Base-by-base conservation (phyloP, 2,329 filamentous ascomycete species). In the Ramularia collo-cygni region DNA sequence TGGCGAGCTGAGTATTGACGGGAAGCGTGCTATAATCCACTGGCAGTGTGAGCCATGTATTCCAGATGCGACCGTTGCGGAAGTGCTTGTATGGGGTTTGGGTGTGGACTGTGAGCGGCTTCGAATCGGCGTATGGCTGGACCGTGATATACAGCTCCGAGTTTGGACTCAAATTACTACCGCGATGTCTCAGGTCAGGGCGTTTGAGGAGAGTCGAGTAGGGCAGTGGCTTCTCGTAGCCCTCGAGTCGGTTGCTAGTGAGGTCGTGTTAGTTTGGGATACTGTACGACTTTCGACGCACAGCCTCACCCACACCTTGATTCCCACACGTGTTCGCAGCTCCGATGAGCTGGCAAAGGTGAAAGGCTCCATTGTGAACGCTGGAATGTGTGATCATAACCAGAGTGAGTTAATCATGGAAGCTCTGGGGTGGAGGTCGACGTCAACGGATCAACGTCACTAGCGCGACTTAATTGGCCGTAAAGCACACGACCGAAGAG, bases 311-410 rank as follows among this genome's bases (percentile, higher is more conserved):
- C 66, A 81, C 78, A 82, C 76, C 64, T 75, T 77, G 47, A 81
- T 67, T 54, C 72, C 70, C 38, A 81, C 70, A 14, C 84, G 79
- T 50, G 89, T 77, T 54, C 87, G 75, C 54, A 96, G 74, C 63
- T 85, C 80, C 51, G 87, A 83, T 44, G 92, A 95, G 58, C 81
- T 86, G 52, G 87, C 89, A 69, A 96, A 96, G 19, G 89, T 94
- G 66, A 95, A 95, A 37, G 89, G 83, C 67, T 98, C 92, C 87
- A 95, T 95, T n/a, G n/a, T n/a, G n/a, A n/a, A n/a, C n/a, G n/a
- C n/a, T n/a, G n/a, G n/a, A n/a, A n/a, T n/a, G n/a, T n/a, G n/a
- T n/a, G n/a, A n/a, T n/a, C n/a, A n/a, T n/a, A n/a, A n/a, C n/a
- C n/a, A n/a, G n/a, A n/a, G n/a, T n/a, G n/a, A n/a, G n/a, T n/a